phyloP scores from a whole-genome alignment of 768 basidiomycete genomes.

The Pulveroboletus frians region DNA sequence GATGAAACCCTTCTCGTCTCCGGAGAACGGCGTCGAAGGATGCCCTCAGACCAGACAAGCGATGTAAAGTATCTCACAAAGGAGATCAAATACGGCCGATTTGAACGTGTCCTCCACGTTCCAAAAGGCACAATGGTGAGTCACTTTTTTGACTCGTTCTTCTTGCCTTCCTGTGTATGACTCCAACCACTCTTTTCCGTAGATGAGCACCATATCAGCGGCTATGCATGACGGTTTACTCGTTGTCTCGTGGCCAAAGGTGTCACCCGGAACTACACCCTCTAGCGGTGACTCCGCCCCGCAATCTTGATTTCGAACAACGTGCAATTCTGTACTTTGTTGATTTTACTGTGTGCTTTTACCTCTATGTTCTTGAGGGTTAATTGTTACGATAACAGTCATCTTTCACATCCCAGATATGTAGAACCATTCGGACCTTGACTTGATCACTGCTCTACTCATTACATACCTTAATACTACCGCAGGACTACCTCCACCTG shows the following conservation, averaged over 20 bases:
- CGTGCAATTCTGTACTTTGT: background rate
- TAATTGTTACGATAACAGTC: constrained; percentile 11
- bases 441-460: background rate
- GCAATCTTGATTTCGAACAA: background rate
- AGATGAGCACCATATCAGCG: constrained; percentile 38
- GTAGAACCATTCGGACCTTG: background rate
- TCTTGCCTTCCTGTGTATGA: constrained; percentile 1
- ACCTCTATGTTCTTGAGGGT: background rate
- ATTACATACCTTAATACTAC: background rate
- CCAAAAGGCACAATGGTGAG: constrained; percentile 36
- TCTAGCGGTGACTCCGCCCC: constrained; percentile 1
- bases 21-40: constrained; percentile 27
- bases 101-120: constrained; percentile 33
- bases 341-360: constrained; percentile 8
- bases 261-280: constrained; percentile 15
- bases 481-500: background rate
- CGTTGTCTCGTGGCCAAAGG: constrained; percentile 36
- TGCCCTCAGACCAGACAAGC: constrained; percentile 14
- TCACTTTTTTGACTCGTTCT: background rate
- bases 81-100: constrained; percentile 39
- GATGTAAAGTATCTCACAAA: constrained; percentile 26
- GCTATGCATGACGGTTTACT: constrained; percentile 37
- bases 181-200: background rate
- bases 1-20: constrained; percentile 30
- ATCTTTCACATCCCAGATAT: background rate